Evolutionary conservation across 2,329 filamentous ascomycete genomes (phyloP).

Genomic region (Cladobotryum protrusum): DNA sequence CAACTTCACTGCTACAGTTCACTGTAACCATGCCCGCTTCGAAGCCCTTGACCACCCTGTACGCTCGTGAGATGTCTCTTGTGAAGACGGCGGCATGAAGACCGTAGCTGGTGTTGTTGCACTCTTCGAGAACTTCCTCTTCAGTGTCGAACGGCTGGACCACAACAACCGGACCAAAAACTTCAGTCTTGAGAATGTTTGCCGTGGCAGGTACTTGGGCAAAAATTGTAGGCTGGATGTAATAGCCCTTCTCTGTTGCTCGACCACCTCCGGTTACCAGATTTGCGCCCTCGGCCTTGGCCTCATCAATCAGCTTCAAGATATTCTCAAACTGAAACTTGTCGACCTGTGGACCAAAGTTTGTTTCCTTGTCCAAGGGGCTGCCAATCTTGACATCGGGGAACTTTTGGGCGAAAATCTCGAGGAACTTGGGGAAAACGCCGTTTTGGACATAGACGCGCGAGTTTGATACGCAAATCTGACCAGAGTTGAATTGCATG

Average conservation of each 20-base stretch:
- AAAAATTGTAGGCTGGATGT: constrained; percentile 26
- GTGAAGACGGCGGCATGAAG: constrained; percentile 51
- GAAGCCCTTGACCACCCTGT: constrained; percentile 37
- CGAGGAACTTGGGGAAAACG: constrained; percentile 53
- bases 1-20: constrained; percentile 21
- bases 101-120: constrained; percentile 42
- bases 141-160: constrained; percentile 22
- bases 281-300: constrained; percentile 14
- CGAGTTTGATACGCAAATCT: constrained; percentile 55
- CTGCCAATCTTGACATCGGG: constrained; percentile 33
- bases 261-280: constrained; percentile 15
- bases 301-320: constrained; percentile 47
- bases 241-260: constrained; percentile 18
- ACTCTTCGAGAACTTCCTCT: constrained; percentile 20
- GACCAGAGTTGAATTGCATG: constrained; percentile 49
- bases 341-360: constrained; percentile 40
- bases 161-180: constrained; percentile 26
- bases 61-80: constrained; percentile 32
- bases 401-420: constrained; percentile 50
- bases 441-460: constrained; percentile 52
- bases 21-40: constrained; percentile 42
- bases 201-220: constrained; percentile 20
- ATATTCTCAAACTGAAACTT: constrained; percentile 58
- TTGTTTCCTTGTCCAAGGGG: constrained; percentile 26
- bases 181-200: constrained; percentile 23